Evolutionary conservation across 169 alveolate species (phyloP).

Genomic region (Plasmodium vivax): DNA sequence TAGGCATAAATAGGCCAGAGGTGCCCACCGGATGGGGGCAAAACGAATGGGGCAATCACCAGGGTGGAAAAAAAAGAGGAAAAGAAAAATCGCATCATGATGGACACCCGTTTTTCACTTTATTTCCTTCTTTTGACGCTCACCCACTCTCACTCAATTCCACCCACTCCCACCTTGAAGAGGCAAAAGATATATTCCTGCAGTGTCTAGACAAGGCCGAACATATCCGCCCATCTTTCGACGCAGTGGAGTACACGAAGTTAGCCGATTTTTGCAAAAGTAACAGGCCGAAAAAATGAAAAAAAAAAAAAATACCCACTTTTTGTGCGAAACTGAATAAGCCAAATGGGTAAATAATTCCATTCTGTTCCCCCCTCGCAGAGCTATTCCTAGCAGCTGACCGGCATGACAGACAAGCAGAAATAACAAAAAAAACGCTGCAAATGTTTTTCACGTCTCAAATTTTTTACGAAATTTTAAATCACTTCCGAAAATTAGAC

Average conservation of each 20-base stretch:
- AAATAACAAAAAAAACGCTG: slow-evolving; percentile 61
- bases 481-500: slow-evolving; percentile 51
- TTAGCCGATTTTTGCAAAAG: slow-evolving; percentile 62
- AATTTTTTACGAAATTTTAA: slow-evolving; percentile 75
- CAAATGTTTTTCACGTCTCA: slow-evolving; percentile 68
- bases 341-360: neutral
- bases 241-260: slow-evolving; percentile 24
- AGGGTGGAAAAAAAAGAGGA: neutral
- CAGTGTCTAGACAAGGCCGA: slow-evolving; percentile 61
- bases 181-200: slow-evolving; percentile 41
- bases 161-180: slow-evolving; percentile 1
- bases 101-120: neutral
- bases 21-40: neutral
- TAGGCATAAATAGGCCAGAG: neutral
- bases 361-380: neutral
- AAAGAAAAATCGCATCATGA: neutral
- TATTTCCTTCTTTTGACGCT: neutral
- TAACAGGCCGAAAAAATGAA: slow-evolving; percentile 1
- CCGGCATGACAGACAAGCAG: slow-evolving; percentile 35
- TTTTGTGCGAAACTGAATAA: neutral
- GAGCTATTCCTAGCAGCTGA: slow-evolving; percentile 65
- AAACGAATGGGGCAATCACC: neutral
- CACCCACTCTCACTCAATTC: neutral
- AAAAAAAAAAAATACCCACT: neutral
- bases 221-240: slow-evolving; percentile 23